Evolutionary conservation across 2,329 filamentous ascomycete genomes (phyloP).

Genomic region (Penicillium brevicompactum): DNA sequence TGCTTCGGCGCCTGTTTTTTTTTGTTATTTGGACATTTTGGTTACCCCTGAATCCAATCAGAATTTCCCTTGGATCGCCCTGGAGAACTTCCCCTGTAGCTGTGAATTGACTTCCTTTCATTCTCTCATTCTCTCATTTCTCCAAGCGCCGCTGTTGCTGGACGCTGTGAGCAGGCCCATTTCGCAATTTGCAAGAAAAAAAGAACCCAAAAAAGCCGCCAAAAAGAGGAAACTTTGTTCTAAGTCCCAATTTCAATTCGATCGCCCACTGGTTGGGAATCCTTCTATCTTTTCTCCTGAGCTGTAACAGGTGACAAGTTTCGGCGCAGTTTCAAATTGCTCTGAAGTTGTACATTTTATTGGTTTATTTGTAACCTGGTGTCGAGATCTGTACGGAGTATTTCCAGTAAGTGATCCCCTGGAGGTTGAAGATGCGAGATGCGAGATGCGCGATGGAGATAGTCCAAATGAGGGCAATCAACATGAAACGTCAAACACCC

Average conservation of each 20-base stretch:
- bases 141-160: constrained; percentile 38
- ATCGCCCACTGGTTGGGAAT: constrained; percentile 33
- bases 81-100: not conserved
- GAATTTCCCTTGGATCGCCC: not conserved
- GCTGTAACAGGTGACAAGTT: not conserved
- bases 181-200: constrained; percentile 22
- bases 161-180: constrained; percentile 40
- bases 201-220: constrained; percentile 8
- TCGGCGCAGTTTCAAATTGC: constrained; percentile 4
- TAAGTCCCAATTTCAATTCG: constrained; percentile 20
- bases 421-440: too few species aligned
- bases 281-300: constrained; percentile 22
- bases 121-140: constrained; percentile 21
- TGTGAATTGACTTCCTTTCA: constrained; percentile 6
- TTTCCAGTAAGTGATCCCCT: not conserved
- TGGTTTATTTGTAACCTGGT: not conserved
- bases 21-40: too few species aligned
- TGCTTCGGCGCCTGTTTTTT: not conserved
- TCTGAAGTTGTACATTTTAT: not conserved
- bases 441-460: too few species aligned
- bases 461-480: not conserved
- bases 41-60: constrained; percentile 26
- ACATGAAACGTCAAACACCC: not conserved
- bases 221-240: constrained; percentile 11
- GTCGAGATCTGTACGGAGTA: too few species aligned